These are phyloP conservation scores for Encephalitozoon hellem DNA, from an alignment of 371 early-diverging fungal genomes.

Conservation along the genomic window DNA sequence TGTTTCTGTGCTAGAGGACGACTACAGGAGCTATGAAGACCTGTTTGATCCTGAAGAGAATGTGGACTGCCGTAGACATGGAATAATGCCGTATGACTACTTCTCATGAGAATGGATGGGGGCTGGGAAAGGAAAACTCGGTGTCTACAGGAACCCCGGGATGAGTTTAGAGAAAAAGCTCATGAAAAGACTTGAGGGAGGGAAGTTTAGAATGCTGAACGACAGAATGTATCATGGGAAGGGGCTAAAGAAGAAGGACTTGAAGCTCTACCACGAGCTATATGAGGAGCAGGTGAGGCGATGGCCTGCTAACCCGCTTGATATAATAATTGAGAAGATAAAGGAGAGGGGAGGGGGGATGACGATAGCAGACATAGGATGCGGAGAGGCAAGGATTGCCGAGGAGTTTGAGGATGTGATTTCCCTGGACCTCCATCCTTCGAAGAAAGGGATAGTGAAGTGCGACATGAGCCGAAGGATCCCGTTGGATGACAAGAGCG, in stretches of 20 bases:
- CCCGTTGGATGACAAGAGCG: conserved; percentile 67
- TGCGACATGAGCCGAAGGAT: conserved; percentile 73
- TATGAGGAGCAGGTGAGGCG: conserved; percentile 79
- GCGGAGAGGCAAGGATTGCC: conserved; percentile 85
- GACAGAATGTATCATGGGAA: conserved; percentile 59
- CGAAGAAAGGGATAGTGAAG: conserved; percentile 71
- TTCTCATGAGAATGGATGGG: neutral
- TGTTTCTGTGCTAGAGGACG: neutral
- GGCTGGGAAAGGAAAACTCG: neutral
- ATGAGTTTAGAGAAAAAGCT: conserved; percentile 46
- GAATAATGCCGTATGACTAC: neutral
- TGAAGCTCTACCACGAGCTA: conserved; percentile 75
- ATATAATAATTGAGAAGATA: conserved; percentile 69
- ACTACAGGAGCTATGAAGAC: neutral
- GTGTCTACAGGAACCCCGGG: neutral
- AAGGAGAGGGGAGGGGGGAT: conserved; percentile 31
- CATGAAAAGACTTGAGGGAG: conserved; percentile 51
- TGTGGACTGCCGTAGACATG: neutral
- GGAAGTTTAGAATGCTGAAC: conserved; percentile 61
- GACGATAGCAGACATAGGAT: conserved; percentile 82
- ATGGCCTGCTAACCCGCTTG: conserved; percentile 93
- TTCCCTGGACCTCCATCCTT: conserved; percentile 82
- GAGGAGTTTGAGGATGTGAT: conserved; percentile 65
- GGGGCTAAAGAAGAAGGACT: conserved; percentile 44
- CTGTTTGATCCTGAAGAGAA: neutral